Conservation (phyloP, 2,329 filamentous ascomycete genomes). For the Clonostachys sp. region DNA sequence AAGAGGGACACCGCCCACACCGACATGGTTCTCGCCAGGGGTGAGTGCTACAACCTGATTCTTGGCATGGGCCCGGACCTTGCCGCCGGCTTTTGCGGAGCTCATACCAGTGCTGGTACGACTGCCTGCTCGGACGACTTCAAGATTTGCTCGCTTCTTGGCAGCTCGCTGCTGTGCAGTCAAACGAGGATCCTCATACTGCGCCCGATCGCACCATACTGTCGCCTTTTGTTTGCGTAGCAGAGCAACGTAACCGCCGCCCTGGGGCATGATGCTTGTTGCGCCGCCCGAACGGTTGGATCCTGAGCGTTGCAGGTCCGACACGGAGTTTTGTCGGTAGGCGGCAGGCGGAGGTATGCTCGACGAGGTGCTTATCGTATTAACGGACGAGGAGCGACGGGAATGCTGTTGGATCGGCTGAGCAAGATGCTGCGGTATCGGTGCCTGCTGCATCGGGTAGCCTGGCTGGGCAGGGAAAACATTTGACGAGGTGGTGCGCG, state of each 20-base stretch:
- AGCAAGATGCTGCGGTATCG: conserved; percentile 18
- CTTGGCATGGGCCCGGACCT: conserved; percentile 85
- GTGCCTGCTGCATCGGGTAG: conserved; percentile 15
- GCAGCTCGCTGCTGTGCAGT: conserved; percentile 80
- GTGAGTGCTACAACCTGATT: conserved; percentile 75
- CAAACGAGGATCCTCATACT: conserved; percentile 84
- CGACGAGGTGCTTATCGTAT: conserved; percentile 67
- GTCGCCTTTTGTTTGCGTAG: conserved; percentile 96
- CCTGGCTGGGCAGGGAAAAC: conserved; percentile 31
- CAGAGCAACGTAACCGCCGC: conserved; percentile 87
- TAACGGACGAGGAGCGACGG: conserved; percentile 59
- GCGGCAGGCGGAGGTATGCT: conserved; percentile 57
- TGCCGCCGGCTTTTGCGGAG: conserved; percentile 67
- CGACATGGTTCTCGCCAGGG: conserved; percentile 69
- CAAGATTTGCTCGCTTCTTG: conserved; percentile 79
- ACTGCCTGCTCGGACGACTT: conserved; percentile 58
- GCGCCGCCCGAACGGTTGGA: conserved; percentile 68
- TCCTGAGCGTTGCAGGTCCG: conserved; percentile 68
- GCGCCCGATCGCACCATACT: conserved; percentile 94
- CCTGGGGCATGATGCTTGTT: conserved; percentile 32
- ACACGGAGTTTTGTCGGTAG: conserved; percentile 50
- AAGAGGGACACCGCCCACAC: conserved; percentile 77
- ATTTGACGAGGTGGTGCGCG: conserved; percentile 53
- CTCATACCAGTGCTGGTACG: conserved; percentile 61
- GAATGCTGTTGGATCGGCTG: conserved; percentile 30